phyloP scores from a whole-genome alignment of 495 filamentous ascomycete genomes.

The Tuber aestivum region DNA sequence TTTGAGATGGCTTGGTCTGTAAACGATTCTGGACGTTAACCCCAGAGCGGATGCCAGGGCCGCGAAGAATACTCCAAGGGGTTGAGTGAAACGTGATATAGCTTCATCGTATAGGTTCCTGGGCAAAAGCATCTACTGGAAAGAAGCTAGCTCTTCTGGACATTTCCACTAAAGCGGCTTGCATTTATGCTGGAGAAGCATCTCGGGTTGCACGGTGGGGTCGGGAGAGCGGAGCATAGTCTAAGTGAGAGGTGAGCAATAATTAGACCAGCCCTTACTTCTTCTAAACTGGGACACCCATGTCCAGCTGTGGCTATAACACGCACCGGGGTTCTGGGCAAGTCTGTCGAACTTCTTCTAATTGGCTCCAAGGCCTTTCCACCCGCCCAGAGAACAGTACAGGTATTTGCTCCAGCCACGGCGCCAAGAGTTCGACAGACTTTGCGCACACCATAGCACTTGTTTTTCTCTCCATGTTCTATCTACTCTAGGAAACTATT shows the following conservation, averaged over 20 bases:
- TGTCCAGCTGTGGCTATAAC: background rate
- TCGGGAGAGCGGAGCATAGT: background rate
- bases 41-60: conserved; percentile 16
- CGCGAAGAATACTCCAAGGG: conserved; percentile 32
- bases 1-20: conserved; percentile 37
- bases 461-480: background rate
- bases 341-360: no score
- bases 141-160: background rate
- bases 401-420: no score
- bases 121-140: background rate
- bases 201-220: background rate
- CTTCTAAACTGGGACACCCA: background rate
- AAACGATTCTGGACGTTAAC: conserved; percentile 33
- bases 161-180: background rate
- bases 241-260: background rate
- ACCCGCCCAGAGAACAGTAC: no score
- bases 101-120: background rate
- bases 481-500: background rate
- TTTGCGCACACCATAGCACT: no score
- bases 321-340: no score
- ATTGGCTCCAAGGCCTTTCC: no score
- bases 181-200: background rate
- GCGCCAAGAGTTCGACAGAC: no score
- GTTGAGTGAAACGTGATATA: conserved; percentile 34
- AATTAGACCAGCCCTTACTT: background rate